Base-by-base conservation (phyloP, 2,329 filamentous ascomycete genomes). In the Scedosporium dehoogii region DNA sequence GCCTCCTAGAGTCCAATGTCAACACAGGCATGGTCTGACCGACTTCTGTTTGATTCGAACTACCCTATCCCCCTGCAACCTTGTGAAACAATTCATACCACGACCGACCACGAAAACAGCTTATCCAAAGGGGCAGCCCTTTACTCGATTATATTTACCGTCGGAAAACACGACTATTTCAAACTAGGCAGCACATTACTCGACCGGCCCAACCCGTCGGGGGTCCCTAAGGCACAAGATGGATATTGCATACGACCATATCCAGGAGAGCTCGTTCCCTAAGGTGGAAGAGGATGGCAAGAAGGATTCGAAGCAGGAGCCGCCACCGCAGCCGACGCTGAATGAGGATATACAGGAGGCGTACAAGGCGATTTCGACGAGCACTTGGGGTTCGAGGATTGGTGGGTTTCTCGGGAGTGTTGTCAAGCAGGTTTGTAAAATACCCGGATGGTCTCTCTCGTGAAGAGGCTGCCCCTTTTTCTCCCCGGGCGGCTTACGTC, bases 221-320 rank as follows among this genome's bases (percentile, higher is more conserved):
- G 57, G 51, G 42, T 25, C 58, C 41, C 51, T 42, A 60, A 38
- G 21, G 41, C 60, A 53, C 70, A 66, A 38, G 67, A 97, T 99
- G 94, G 94, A 99, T 84, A 82, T 96, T 71, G 92, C 92, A 55
- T 99, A 97, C 82, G 94, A 99, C 72, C 92, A 96, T 75, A 96
- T 97, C 70, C 87, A 91, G 73, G 91, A 96, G 78, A 88, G 94
- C 73, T 83, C 85, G 60, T 82, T 90, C 65, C 80, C 84, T 46
- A 82, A 85, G 69, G 78, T 84, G 65, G 77, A 80, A 66, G 76
- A 78, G 65, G 66, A 67, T 64, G 68, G 63, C 64, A 76, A 78
- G 53, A 75, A 78, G 53, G 73, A 74, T 57, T 72, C 78, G 58
- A 72, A 76, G 61, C 65, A 69, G 23, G 74, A 76, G 64, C 71